Percentiles rank a stretch among this genome's conserved stretches.
Evolutionary conservation across 2,329 filamentous ascomycete genomes (phyloP).

Genomic region (Colletotrichum spaethianum): DNA sequence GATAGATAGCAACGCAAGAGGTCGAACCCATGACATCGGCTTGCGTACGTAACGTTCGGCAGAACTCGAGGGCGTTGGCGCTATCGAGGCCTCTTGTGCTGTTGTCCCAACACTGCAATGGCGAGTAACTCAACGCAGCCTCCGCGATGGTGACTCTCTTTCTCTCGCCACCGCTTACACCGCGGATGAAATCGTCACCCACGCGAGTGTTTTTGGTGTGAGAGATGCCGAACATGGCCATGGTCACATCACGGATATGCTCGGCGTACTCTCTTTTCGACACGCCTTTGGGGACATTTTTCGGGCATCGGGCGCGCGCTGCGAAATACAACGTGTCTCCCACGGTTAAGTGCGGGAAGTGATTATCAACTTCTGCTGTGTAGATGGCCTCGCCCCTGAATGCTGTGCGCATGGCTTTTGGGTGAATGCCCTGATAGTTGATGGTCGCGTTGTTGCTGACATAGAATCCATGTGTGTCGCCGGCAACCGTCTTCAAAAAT

Average conservation of each 20-base stretch:
- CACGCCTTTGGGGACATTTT: slow-evolving; percentile 62
- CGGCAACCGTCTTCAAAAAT: slow-evolving; percentile 75
- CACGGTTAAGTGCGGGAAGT: slow-evolving; percentile 72
- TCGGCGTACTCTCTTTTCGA: slow-evolving; percentile 57
- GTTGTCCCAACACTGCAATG: slow-evolving; percentile 57
- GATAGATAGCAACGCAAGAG: slow-evolving; percentile 63
- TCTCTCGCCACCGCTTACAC: slow-evolving; percentile 68
- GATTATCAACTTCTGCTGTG: slow-evolving; percentile 75
- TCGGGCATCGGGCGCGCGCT: slow-evolving; percentile 67
- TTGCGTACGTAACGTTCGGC: slow-evolving; percentile 45
- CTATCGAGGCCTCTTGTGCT: slow-evolving; percentile 63
- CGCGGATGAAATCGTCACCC: slow-evolving; percentile 68
- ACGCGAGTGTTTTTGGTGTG: slow-evolving; percentile 68
- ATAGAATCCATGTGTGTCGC: slow-evolving; percentile 74
- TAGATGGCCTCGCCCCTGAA: slow-evolving; percentile 75
- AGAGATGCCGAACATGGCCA: slow-evolving; percentile 69
- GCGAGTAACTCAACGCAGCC: slow-evolving; percentile 48
- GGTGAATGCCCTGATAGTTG: slow-evolving; percentile 40
- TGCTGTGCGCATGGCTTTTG: slow-evolving; percentile 35
- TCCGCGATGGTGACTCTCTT: slow-evolving; percentile 57
- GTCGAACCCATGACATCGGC: slow-evolving; percentile 47
- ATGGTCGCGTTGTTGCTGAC: slow-evolving; percentile 27
- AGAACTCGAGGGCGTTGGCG: slow-evolving; percentile 42
- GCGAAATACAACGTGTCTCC: slow-evolving; percentile 74
- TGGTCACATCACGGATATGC: slow-evolving; percentile 66